Conservation (phyloP, 2,329 filamentous ascomycete species). For the Xenoacremonium recifei region DNA sequence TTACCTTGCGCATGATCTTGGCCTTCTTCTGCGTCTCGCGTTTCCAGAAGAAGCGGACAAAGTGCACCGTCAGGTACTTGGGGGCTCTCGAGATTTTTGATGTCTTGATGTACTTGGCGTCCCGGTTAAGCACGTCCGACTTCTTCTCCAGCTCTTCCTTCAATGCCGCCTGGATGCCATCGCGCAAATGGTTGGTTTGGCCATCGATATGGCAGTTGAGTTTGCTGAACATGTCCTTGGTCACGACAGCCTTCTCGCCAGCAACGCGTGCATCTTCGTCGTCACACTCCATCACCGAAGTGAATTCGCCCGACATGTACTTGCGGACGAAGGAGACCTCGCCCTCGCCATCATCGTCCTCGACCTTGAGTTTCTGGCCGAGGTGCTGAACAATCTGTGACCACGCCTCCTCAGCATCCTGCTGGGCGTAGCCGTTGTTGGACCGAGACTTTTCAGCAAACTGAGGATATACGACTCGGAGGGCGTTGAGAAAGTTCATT, state of each 20-base stretch:
- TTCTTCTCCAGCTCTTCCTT: conserved; percentile 90
- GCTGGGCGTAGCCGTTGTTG: conserved; percentile 86
- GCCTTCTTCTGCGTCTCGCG: conserved; percentile 95
- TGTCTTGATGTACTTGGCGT: conserved; percentile 84
- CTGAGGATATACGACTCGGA: conserved; percentile 81
- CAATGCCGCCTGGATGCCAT: conserved; percentile 80
- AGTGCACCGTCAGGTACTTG: conserved; percentile 95
- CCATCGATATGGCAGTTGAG: conserved; percentile 93
- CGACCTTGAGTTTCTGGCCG: conserved; percentile 71
- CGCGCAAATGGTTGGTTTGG: conserved; percentile 83
- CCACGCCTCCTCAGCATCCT: conserved; percentile 98
- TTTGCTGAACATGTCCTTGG: conserved; percentile 80
- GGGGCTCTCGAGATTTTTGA: conserved; percentile 88
- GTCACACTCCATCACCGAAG: conserved; percentile 77
- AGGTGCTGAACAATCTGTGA: conserved; percentile 88
- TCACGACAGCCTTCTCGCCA: conserved; percentile 67
- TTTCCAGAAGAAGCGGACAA: conserved; percentile 98
- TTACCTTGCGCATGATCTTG: conserved; percentile 99
- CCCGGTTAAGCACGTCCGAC: conserved; percentile 72
- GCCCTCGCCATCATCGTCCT: conserved; percentile 46
- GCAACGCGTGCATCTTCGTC: conserved; percentile 73
- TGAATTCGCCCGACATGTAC: conserved; percentile 83
- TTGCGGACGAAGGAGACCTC: conserved; percentile 79
- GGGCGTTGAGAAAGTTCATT: conserved; percentile 74
- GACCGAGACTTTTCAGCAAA: conserved; percentile 87